Base-by-base conservation (phyloP, 78 protist genomes). In the Diacronema lutheri region DNA sequence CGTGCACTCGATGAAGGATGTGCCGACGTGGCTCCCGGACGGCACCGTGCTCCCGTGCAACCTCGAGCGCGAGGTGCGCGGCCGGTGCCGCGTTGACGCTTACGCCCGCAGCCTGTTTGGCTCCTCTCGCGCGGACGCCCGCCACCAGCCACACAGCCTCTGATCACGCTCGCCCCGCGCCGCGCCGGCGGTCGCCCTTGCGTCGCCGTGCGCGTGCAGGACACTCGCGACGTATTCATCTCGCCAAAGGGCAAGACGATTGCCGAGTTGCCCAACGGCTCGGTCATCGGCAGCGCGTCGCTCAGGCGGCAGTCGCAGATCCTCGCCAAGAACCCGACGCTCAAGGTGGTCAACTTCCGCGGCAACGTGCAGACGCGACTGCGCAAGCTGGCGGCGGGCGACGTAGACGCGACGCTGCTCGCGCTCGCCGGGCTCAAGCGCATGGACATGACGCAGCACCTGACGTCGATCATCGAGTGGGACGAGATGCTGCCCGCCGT, bases 281-380 rank as follows among this genome's bases (percentile, higher is more conserved):
- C 81, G 40, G 33, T 74, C 61, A 46, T 74, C 19, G 81, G 81
- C 33, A 55, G 61, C 10, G 81, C 81, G 23, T 74, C 81, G 62
- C 81, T 74, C 19, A 58, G 81, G 29, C 58, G 81, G 9, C 81
- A 74, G 21, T 33, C 81, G 37, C 61, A 74, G 33, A 33, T 66
- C 29, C n/a, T 60, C 26, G 84, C 73, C 13, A n/a, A 7, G 31
- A 37, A 61, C 56, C 73, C 84, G 25, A 29, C 33, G 31, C 4
- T 80, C 38, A 35, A 57, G 29, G 19, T 29, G 50, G 65, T 83
- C 68, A 90, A 90, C 81, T 81, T 93, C 69, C 86, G 95, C 61
- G 95, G 95, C 0, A 93, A 93, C 57, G 88, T 93, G 40, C 82
- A 88, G 76, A 93, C 95, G 58, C 86, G 95, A 35, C 81, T 93